phyloP scores from a whole-genome alignment of 495 filamentous ascomycete genomes.

The Corynascus novoguineensis region DNA sequence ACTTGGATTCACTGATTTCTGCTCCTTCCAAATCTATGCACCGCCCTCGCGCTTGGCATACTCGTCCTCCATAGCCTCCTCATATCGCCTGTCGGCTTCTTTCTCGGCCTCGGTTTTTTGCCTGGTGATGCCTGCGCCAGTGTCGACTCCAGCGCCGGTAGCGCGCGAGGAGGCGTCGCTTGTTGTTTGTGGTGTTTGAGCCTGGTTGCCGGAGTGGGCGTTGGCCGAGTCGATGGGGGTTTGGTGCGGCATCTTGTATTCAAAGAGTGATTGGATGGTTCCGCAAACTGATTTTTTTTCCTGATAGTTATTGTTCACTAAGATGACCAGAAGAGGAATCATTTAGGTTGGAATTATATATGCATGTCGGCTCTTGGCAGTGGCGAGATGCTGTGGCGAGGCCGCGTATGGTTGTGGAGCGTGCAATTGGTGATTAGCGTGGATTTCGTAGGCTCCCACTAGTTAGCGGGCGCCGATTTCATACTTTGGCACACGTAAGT shows the following conservation, averaged over 20 bases:
- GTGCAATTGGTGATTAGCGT: too few species aligned
- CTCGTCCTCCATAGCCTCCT: slow-evolving; percentile 71
- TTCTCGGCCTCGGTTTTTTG: slow-evolving; percentile 38
- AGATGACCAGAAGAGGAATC: too few species aligned
- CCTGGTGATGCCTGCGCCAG: slow-evolving; percentile 34
- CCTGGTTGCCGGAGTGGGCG: neutral
- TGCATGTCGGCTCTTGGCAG: neutral
- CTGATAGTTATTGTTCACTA: neutral
- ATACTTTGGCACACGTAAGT: too few species aligned
- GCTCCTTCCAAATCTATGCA: slow-evolving; percentile 40
- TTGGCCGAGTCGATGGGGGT: neutral
- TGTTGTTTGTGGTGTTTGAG: neutral
- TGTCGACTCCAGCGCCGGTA: slow-evolving; percentile 37
- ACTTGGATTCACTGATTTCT: too few species aligned
- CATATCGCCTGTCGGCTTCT: slow-evolving; percentile 57
- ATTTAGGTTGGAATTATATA: too few species aligned
- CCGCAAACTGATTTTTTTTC: neutral
- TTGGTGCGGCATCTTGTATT: neutral
- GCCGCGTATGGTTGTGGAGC: too few species aligned
- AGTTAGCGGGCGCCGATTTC: too few species aligned
- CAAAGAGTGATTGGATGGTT: neutral
- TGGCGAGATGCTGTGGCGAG: neutral
- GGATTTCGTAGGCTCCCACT: neutral
- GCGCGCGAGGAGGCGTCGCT: neutral
- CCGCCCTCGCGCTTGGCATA: slow-evolving; percentile 74